phyloP scores from a whole-genome alignment of 768 basidiomycete species.

The Rhizopogon salebrosus region DNA sequence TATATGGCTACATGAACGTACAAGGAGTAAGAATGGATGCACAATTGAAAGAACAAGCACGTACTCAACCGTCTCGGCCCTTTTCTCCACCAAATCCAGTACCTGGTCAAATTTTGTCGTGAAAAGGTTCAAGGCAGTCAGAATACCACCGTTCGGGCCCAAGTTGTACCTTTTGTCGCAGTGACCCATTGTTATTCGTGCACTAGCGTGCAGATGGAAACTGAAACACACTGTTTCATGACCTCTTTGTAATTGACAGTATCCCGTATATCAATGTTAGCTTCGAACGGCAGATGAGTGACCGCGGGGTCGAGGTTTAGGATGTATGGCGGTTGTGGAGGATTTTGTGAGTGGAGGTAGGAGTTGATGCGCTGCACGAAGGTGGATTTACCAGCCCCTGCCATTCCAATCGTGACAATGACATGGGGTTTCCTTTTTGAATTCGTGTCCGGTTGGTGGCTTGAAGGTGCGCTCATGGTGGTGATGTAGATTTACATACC shows the following conservation, averaged over 20 bases:
- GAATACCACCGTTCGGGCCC: slow-evolving; percentile 95
- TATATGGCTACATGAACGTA: slow-evolving; percentile 61
- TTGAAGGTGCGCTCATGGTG: slow-evolving; percentile 18
- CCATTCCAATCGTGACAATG: slow-evolving; percentile 94
- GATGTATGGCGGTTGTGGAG: slow-evolving; percentile 80
- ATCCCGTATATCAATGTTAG: slow-evolving; percentile 97
- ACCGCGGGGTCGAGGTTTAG: slow-evolving; percentile 98
- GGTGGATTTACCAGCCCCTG: slow-evolving; percentile 95
- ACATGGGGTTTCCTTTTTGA: slow-evolving; percentile 57
- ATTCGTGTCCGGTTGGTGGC: background rate
- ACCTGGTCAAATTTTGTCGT: slow-evolving; percentile 99
- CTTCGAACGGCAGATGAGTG: slow-evolving; percentile 82
- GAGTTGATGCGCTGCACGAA: slow-evolving; percentile 95
- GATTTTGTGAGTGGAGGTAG: slow-evolving; percentile 68
- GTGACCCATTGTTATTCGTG: slow-evolving; percentile 13
- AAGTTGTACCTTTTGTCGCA: slow-evolving; percentile 79
- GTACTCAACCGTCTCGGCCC: slow-evolving; percentile 84
- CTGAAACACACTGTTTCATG: slow-evolving; percentile 91
- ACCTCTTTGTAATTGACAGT: slow-evolving; percentile 97
- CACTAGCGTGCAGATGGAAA: slow-evolving; percentile 14
- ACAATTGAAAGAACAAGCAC: slow-evolving; percentile 21
- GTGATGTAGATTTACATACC: too few species aligned
- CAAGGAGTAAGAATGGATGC: background rate
- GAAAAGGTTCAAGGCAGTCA: slow-evolving; percentile 95
- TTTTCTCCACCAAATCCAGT: slow-evolving; percentile 82